A percentile compares a stretch with the other conserved stretches of the same genome.
phyloP scores from a whole-genome alignment of 164 flowering plant genomes.

The Akebia trifoliata region DNA sequence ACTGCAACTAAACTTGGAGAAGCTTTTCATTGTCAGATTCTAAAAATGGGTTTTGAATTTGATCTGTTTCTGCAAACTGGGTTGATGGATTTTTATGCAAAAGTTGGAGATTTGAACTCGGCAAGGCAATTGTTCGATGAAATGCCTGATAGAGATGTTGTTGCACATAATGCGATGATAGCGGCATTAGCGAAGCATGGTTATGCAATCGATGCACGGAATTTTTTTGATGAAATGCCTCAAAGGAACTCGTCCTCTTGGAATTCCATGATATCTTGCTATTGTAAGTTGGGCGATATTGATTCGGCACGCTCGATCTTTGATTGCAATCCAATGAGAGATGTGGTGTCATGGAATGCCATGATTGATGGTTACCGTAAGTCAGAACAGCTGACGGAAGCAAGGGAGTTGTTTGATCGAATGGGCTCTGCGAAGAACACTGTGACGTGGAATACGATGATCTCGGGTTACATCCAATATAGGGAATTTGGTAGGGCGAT shows the following conservation, averaged over 20 bases:
- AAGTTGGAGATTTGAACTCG: slow-evolving; percentile 29
- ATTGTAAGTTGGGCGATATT: slow-evolving; percentile 30
- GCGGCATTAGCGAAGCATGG: slow-evolving; percentile 24
- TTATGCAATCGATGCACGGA: slow-evolving; percentile 18
- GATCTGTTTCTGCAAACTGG: slow-evolving; percentile 38
- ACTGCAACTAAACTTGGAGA: slow-evolving; percentile 20
- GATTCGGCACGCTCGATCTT: slow-evolving; percentile 26
- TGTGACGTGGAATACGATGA: slow-evolving; percentile 40
- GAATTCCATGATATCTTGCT: slow-evolving; percentile 38
- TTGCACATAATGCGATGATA: slow-evolving; percentile 38
- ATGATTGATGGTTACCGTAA: slow-evolving; percentile 42
- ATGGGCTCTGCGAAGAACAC: slow-evolving; percentile 31
- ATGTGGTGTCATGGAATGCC: slow-evolving; percentile 40
- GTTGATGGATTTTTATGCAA: slow-evolving; percentile 39
- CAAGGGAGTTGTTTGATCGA: slow-evolving; percentile 28
- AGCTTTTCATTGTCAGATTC: slow-evolving; percentile 26
- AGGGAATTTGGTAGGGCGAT: slow-evolving; percentile 25
- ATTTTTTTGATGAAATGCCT: slow-evolving; percentile 35
- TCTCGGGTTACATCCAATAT: slow-evolving; percentile 23
- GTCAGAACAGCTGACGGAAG: slow-evolving; percentile 15
- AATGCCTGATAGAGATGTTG: slow-evolving; percentile 39
- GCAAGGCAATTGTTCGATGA: slow-evolving; percentile 32
- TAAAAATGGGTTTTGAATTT: slow-evolving; percentile 29
- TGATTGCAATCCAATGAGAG: slow-evolving; percentile 28
- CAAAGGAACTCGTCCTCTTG: slow-evolving; percentile 27